Evolutionary conservation across 1,284 basidiomycete species (phyloP).

Genomic region (Mycena citricolor): DNA sequence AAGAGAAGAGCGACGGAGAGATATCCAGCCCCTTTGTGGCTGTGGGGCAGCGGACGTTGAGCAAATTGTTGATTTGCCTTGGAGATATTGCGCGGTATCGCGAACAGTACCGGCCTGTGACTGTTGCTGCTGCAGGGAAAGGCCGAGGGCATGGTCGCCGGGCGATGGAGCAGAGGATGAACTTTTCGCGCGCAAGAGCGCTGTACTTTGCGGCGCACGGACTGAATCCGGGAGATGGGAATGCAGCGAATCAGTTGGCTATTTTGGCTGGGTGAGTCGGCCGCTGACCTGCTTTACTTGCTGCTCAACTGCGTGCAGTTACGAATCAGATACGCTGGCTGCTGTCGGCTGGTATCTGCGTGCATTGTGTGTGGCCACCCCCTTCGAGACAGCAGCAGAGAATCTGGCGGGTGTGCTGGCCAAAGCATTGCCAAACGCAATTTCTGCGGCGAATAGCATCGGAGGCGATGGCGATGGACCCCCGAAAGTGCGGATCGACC

Average conservation of each 20-base stretch:
- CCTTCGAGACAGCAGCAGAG: conserved; percentile 85
- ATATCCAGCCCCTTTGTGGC: conserved; percentile 49
- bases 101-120: conserved; percentile 86
- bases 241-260: conserved; percentile 93
- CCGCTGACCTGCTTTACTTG: background rate
- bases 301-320: conserved; percentile 3
- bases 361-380: conserved; percentile 82
- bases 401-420: conserved; percentile 78
- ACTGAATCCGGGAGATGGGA: conserved; percentile 80
- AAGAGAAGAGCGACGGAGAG: no score
- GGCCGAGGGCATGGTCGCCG: no score
- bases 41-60: conserved; percentile 64
- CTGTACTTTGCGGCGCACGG: conserved; percentile 85
- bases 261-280: conserved; percentile 83
- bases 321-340: conserved; percentile 18
- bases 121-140: no score
- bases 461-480: conserved; percentile 36
- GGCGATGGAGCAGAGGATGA: conserved; percentile 58
- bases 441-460: background rate
- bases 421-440: conserved; percentile 45
- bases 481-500: conserved; percentile 48
- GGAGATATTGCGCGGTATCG: conserved; percentile 94
- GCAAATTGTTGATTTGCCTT: conserved; percentile 88
- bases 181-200: conserved; percentile 73
- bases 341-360: conserved; percentile 65